A percentile compares a stretch with the other conserved stretches of the same genome.
phyloP scores from a whole-genome alignment of 1,139 yeast species.

The Candida neerlandica region DNA sequence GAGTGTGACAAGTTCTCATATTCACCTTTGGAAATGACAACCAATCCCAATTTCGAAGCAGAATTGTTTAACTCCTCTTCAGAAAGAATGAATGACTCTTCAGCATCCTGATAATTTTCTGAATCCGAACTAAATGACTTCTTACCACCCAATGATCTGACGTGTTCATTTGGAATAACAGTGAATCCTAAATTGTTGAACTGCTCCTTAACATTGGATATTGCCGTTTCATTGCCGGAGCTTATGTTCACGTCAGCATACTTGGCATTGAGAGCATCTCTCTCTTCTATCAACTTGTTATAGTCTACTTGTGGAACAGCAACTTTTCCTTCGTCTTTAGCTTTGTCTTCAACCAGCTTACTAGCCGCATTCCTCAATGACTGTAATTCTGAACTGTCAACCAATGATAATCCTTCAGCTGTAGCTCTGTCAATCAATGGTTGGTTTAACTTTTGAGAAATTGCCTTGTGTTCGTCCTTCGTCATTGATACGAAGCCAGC shows the following conservation, averaged over 20 bases:
- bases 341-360: slow-evolving; percentile 20
- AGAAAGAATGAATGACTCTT: slow-evolving; percentile 36
- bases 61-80: slow-evolving; percentile 36
- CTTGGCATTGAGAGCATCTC: slow-evolving; percentile 9
- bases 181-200: slow-evolving; percentile 21
- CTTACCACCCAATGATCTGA: slow-evolving; percentile 13
- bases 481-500: slow-evolving; percentile 40
- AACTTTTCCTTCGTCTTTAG: slow-evolving; percentile 29
- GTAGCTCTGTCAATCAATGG: slow-evolving; percentile 33
- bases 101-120: slow-evolving; percentile 29
- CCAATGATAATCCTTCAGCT: slow-evolving; percentile 10
- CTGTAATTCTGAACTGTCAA: slow-evolving; percentile 16
- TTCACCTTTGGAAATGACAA: slow-evolving; percentile 29
- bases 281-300: slow-evolving; percentile 17
- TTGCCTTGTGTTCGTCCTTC: slow-evolving; percentile 30
- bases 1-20: slow-evolving; percentile 20
- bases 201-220: slow-evolving; percentile 6
- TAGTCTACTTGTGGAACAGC: slow-evolving; percentile 26
- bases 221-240: slow-evolving; percentile 4
- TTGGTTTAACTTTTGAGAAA: slow-evolving; percentile 20
- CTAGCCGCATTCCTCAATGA: slow-evolving; percentile 15
- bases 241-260: slow-evolving; percentile 8
- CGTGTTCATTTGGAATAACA: slow-evolving; percentile 23
- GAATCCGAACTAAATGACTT: slow-evolving; percentile 9
- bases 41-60: slow-evolving; percentile 49